Percentiles rank a stretch among this genome's conserved stretches.
Conservation (phyloP, 306 rosid species). For the Rosa chinensis region DNA sequence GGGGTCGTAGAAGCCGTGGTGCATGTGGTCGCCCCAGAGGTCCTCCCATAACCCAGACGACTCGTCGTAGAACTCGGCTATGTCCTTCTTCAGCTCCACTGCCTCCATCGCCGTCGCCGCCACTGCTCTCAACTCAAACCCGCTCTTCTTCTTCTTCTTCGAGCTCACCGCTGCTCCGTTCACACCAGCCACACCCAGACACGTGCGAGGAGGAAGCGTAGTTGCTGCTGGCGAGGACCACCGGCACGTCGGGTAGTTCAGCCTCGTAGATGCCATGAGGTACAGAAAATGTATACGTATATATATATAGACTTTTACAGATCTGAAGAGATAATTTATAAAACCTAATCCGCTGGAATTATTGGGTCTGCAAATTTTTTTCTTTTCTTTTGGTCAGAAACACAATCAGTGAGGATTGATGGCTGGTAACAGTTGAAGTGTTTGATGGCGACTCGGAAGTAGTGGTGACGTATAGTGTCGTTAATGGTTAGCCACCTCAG, state of each 20-base stretch:
- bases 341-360: not conserved
- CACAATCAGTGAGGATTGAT: not conserved
- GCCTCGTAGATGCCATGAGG: not conserved
- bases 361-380: not conserved
- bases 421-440: too few species aligned
- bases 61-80: conserved; percentile 88
- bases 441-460: not conserved
- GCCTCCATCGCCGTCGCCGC: conserved; percentile 5
- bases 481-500: too few species aligned
- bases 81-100: conserved; percentile 52
- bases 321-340: not conserved
- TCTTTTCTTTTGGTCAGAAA: not conserved
- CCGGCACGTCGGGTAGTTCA: not conserved
- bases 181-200: not conserved
- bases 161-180: not conserved
- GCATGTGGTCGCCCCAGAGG: conserved; percentile 97
- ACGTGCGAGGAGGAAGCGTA: not conserved
- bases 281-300: not conserved
- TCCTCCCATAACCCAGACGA: conserved; percentile 78
- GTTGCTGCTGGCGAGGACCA: not conserved
- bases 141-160: not conserved
- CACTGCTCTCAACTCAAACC: not conserved
- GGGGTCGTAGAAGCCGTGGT: conserved; percentile 78
- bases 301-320: not conserved
- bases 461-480: too few species aligned